phyloP scores from a whole-genome alignment of 1,139 yeast genomes.

The Kluyveromyces marxianus region DNA sequence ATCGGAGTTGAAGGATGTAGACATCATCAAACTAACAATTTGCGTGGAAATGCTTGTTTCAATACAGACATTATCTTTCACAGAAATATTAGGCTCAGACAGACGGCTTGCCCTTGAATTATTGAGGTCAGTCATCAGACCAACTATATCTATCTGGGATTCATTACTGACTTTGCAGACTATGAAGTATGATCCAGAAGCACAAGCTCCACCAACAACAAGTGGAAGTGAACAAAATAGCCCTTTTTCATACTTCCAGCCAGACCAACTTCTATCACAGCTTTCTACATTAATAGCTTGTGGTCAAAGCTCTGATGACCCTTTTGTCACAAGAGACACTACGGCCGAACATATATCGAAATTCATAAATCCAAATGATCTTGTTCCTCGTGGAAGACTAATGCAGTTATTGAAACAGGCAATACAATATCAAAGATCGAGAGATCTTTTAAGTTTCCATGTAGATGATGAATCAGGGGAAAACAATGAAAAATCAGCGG shows the following conservation, averaged over 20 bases:
- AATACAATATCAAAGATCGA: constrained; percentile 38
- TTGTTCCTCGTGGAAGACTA: constrained; percentile 47
- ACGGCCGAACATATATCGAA: constrained; percentile 39
- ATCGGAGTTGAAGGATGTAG: constrained; percentile 5
- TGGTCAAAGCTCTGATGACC: constrained; percentile 28
- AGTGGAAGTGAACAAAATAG: neutral
- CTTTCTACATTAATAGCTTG: constrained; percentile 6
- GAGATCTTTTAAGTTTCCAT: constrained; percentile 33
- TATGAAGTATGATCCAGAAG: constrained; percentile 9
- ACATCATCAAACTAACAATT: constrained; percentile 14
- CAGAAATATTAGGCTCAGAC: constrained; percentile 34
- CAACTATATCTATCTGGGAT: constrained; percentile 31
- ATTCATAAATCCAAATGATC: constrained; percentile 43
- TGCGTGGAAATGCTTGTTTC: constrained; percentile 29
- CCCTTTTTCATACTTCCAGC: neutral
- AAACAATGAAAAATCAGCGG: neutral
- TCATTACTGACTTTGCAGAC: constrained; percentile 32
- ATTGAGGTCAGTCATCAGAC: constrained; percentile 33
- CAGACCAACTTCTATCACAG: constrained; percentile 2
- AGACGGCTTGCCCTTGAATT: constrained; percentile 37
- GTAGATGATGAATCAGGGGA: constrained; percentile 14
- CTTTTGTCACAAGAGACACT: constrained; percentile 31
- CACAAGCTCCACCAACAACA: neutral
- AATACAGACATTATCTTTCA: constrained; percentile 33
- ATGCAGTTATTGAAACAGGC: constrained; percentile 47